Base-by-base conservation (phyloP, 2,329 filamentous ascomycete genomes). In the Exophiala sp. region DNA sequence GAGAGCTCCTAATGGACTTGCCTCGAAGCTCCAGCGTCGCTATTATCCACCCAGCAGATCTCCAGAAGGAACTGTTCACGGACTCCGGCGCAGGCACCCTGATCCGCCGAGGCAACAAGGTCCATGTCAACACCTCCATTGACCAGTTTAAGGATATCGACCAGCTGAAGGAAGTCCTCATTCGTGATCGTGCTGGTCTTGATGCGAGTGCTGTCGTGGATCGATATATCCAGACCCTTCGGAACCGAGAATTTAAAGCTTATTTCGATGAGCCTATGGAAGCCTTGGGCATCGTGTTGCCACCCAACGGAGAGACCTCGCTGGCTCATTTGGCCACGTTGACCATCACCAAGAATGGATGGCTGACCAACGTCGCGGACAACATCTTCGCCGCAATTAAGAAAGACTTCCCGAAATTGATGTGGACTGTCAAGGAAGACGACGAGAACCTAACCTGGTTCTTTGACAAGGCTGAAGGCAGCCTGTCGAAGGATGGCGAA, bases 371-470 rank as follows among this genome's bases (percentile, higher is more conserved):
- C 65, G 83, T 96, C 27, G 87, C 90, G 23, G 93, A 97, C 68
- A 96, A 97, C 64, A 86, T 97, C 50, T 95, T 97, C 68, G 81
- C 85, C 57, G 85, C 86, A 56, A 86, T 97, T 67, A 94, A 91
- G 77, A 94, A 95, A 70, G 91, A 96, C 65, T 86, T 90, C 68
- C 83, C 89, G 48, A 88, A 85, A 71, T 77, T 97, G 58, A 86
- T 88, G 57, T 98, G 90, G 91, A 95, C 89, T n/a, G 91, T 96
- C 53, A 91, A 87, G 73, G 85, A 90, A 64, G 86, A 94, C 60
- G 90, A 97, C 62, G 91, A 97, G 77, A 96, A 97, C 68, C 75
- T 97, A 62, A 90, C 88, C 9, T 97, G 91, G 93, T 96, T 97
- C 76, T 94, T 95, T 60, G 90, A 95, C 70, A 95, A 95, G 77